Percentiles rank a stretch among this genome's conserved stretches.
Evolutionary conservation across 2,329 filamentous ascomycete genomes (phyloP).

Genomic region (Monilinia fructigena): DNA sequence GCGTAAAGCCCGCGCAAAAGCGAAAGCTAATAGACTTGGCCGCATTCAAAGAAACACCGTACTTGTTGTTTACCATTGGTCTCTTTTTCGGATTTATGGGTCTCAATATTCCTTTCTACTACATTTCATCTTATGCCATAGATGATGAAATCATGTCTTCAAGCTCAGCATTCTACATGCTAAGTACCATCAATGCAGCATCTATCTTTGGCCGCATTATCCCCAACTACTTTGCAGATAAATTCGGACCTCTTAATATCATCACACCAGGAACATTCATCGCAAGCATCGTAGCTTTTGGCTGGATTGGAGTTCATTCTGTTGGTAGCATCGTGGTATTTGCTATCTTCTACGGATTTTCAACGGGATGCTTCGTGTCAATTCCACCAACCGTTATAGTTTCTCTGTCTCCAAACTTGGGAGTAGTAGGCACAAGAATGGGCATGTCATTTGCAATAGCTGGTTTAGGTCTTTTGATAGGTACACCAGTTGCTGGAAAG

Average conservation of each 20-base stretch:
- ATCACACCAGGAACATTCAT: constrained; percentile 37
- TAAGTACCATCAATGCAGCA: constrained; percentile 29
- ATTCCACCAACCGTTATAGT: constrained; percentile 27
- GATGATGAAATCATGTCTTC: constrained; percentile 22
- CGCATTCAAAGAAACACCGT: constrained; percentile 24
- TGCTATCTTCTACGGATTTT: constrained; percentile 29
- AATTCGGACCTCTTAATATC: constrained; percentile 35
- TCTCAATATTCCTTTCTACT: constrained; percentile 32
- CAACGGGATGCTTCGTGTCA: constrained; percentile 28
- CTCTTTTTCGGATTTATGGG: constrained; percentile 46
- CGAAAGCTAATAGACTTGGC: constrained; percentile 11
- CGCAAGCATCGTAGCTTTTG: constrained; percentile 24
- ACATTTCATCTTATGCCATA: constrained; percentile 28
- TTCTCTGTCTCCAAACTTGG: constrained; percentile 19
- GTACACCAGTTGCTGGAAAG: constrained; percentile 23
- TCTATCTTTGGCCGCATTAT: constrained; percentile 32
- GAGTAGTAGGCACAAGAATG: constrained; percentile 26
- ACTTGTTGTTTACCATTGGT: constrained; percentile 43
- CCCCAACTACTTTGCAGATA: constrained; percentile 29
- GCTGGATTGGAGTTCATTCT: constrained; percentile 26
- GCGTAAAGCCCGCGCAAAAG: constrained; percentile 57
- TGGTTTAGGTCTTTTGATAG: constrained; percentile 25
- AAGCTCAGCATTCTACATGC: constrained; percentile 30
- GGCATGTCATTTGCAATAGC: constrained; percentile 26
- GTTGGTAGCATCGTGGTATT: constrained; percentile 26